phyloP scores from a whole-genome alignment of 2,329 filamentous ascomycete species.

The Amylocarpus encephaloides region DNA sequence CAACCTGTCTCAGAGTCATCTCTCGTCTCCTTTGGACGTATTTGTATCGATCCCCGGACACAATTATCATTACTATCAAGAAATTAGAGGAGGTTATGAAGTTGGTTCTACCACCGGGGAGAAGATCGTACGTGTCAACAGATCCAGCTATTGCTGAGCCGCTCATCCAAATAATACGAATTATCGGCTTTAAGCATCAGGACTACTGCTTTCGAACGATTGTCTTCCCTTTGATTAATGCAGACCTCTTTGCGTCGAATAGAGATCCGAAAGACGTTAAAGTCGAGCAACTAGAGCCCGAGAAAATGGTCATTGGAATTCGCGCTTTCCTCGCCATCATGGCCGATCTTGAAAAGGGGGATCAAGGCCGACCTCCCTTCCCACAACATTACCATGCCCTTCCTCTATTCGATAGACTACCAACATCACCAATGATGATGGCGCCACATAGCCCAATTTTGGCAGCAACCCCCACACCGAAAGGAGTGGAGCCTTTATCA shows the following conservation, averaged over 20 bases:
- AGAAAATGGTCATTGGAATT: constrained; percentile 96
- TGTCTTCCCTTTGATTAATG: constrained; percentile 93
- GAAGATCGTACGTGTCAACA: constrained; percentile 72
- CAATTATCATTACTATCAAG: constrained; percentile 57
- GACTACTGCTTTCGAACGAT: constrained; percentile 89
- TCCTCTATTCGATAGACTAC: constrained; percentile 38
- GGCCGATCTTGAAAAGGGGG: constrained; percentile 81
- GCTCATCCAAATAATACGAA: constrained; percentile 85
- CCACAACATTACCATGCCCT: constrained; percentile 56
- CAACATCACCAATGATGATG: constrained; percentile 45
- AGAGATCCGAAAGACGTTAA: constrained; percentile 51
- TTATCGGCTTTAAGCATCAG: constrained; percentile 88
- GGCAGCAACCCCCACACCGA: constrained; percentile 22
- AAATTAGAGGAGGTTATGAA: constrained; percentile 88
- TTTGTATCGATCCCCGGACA: constrained; percentile 71
- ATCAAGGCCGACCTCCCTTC: constrained; percentile 73
- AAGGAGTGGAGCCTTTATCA: constrained; percentile 59
- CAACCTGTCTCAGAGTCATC: constrained; percentile 79
- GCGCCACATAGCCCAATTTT: constrained; percentile 27
- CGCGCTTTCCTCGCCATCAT: constrained; percentile 89
- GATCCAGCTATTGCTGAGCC: constrained; percentile 83
- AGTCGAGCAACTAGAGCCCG: constrained; percentile 90
- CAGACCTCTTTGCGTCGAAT: constrained; percentile 71
- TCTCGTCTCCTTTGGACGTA: constrained; percentile 93
- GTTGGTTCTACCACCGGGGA: constrained; percentile 74